A percentile compares a stretch with the other conserved stretches of the same genome.
Conservation (phyloP, 306 rosid species). For the Pyrus bretschneideri region DNA sequence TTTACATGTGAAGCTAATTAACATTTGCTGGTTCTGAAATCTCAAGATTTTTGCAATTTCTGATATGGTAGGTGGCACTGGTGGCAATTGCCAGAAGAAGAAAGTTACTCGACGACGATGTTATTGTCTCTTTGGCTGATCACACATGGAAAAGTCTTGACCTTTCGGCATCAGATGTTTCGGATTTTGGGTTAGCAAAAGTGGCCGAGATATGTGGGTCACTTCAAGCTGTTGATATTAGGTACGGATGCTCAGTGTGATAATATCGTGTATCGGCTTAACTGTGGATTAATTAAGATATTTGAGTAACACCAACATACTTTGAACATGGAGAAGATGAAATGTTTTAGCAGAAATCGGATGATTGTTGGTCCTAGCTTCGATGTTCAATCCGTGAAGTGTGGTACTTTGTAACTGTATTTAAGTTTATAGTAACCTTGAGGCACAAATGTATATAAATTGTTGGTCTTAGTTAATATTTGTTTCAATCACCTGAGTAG, state of each 20-base stretch:
- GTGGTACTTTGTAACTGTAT: no score
- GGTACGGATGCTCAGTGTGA: slow-evolving; percentile 33
- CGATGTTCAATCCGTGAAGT: background rate
- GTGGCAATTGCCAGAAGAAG: slow-evolving; percentile 77
- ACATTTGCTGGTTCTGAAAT: background rate
- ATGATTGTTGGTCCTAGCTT: background rate
- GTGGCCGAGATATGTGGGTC: slow-evolving; percentile 52
- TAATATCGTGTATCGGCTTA: background rate
- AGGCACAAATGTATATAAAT: background rate
- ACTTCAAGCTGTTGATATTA: slow-evolving; percentile 72
- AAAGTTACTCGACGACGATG: slow-evolving; percentile 62
- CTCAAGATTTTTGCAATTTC: background rate
- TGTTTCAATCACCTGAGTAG: background rate
- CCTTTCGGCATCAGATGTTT: slow-evolving; percentile 78
- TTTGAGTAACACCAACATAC: no score
- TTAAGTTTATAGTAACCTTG: background rate
- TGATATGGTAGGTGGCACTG: slow-evolving; percentile 46
- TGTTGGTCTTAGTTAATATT: background rate
- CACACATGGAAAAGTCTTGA: slow-evolving; percentile 75
- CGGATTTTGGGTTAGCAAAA: slow-evolving; percentile 65
- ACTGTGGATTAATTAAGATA: background rate
- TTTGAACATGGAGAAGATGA: background rate
- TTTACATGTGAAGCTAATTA: background rate
- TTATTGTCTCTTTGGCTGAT: slow-evolving; percentile 66
- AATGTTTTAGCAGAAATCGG: background rate